Evolutionary conservation across 768 basidiomycete species (phyloP).

Genomic region (Kwoniella sp.): DNA sequence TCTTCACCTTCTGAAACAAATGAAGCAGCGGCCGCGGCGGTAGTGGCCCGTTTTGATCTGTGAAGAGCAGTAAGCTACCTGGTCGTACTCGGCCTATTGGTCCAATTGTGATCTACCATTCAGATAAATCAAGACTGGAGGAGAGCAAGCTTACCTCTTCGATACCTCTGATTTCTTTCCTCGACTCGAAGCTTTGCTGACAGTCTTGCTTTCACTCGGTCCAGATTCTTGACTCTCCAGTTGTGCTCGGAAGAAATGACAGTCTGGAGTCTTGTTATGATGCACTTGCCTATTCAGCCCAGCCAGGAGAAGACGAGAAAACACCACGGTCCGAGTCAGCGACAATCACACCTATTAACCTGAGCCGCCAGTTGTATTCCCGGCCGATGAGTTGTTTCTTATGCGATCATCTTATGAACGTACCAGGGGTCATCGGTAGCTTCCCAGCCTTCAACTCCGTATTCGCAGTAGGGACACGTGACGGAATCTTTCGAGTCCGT

Average conservation of each 20-base stretch:
- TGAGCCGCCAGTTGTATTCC: no score
- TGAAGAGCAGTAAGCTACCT: no score
- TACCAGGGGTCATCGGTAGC: slow-evolving; percentile 83
- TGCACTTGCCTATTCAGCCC: slow-evolving; percentile 64
- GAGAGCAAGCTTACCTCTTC: slow-evolving; percentile 19
- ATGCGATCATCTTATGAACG: slow-evolving; percentile 45
- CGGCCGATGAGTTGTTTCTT: no score
- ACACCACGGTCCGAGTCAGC: neutral
- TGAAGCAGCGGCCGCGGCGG: slow-evolving; percentile 13
- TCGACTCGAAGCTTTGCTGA: slow-evolving; percentile 7
- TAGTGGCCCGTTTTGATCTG: slow-evolving; percentile 28
- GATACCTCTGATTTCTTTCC: slow-evolving; percentile 21
- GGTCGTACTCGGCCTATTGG: no score
- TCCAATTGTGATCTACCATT: no score
- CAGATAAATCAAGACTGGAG: neutral
- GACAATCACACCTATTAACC: neutral
- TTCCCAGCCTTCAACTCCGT: slow-evolving; percentile 83
- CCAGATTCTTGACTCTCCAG: neutral
- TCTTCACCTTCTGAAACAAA: slow-evolving; percentile 20
- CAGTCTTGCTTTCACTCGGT: neutral
- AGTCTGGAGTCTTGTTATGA: slow-evolving; percentile 66
- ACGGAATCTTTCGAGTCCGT: slow-evolving; percentile 72
- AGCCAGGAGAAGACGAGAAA: slow-evolving; percentile 5
- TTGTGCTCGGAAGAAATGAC: slow-evolving; percentile 60
- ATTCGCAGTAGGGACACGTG: slow-evolving; percentile 81